phyloP scores from a whole-genome alignment of 2,329 filamentous ascomycete genomes.

The Penicillium fuscoglaucum region DNA sequence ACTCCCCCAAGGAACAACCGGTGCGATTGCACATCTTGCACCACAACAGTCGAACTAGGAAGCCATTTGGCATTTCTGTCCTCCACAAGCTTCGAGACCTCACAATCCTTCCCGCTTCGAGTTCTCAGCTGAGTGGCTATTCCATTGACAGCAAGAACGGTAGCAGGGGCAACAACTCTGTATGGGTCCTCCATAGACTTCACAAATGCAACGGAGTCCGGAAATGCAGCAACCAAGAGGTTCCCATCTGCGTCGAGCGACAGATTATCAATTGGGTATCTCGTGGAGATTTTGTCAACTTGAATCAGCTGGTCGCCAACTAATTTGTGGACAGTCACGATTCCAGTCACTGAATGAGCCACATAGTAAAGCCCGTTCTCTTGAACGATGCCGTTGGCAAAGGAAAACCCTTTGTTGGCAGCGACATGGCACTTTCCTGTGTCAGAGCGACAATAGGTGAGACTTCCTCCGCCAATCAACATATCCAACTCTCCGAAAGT shows the following conservation, averaged over 20 bases:
- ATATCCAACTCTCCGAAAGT: background rate
- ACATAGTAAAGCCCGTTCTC: background rate
- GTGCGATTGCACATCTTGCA: background rate
- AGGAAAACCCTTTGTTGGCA: background rate
- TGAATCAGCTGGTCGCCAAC: background rate
- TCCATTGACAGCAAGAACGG: background rate
- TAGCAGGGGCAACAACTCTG: background rate
- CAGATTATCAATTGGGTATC: background rate
- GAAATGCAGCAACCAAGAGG: background rate
- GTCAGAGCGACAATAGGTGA: background rate
- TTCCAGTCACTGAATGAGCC: background rate
- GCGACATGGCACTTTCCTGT: background rate
- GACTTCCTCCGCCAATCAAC: background rate
- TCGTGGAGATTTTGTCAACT: background rate
- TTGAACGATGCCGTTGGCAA: background rate
- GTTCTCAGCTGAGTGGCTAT: background rate
- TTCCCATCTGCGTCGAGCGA: background rate
- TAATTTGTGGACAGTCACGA: background rate
- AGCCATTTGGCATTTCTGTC: background rate
- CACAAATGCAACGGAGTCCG: background rate
- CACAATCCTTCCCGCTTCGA: background rate
- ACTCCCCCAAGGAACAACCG: conserved; percentile 20
- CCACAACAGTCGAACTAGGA: background rate
- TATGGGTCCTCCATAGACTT: background rate
- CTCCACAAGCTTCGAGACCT: background rate